A percentile compares a stretch with the other conserved stretches of the same genome.
Evolutionary conservation across 768 basidiomycete species (phyloP).

Genomic region (Royoungia palumana): DNA sequence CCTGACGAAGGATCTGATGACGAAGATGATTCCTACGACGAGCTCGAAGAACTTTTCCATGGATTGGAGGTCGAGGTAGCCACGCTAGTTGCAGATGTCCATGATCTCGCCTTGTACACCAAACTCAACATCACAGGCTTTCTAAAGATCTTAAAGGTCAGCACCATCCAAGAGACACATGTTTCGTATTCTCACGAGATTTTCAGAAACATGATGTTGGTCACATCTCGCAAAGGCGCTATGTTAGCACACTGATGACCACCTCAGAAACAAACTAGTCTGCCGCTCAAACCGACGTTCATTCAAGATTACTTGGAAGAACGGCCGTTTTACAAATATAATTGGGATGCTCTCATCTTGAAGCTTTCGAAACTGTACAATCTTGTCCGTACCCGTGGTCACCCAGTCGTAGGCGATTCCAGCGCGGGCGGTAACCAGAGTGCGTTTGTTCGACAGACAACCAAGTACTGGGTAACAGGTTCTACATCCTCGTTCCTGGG

Average conservation of each 20-base stretch:
- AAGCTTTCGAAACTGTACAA: slow-evolving; percentile 94
- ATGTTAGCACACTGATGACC: slow-evolving; percentile 7
- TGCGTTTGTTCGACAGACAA: slow-evolving; percentile 97
- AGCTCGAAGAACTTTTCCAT: slow-evolving; percentile 83
- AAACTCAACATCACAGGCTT: slow-evolving; percentile 99
- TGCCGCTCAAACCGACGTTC: slow-evolving; percentile 81
- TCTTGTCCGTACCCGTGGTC: slow-evolving; percentile 91
- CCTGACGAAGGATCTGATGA: slow-evolving; percentile 72
- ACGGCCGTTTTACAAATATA: slow-evolving; percentile 94
- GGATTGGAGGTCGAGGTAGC: slow-evolving; percentile 92
- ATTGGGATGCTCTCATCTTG: slow-evolving; percentile 94
- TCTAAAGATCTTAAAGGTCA: slow-evolving; percentile 94
- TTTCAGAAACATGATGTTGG: slow-evolving; percentile 90
- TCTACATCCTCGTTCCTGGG: neutral
- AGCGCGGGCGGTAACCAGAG: slow-evolving; percentile 94
- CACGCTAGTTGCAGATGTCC: slow-evolving; percentile 87
- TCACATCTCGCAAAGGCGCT: neutral
- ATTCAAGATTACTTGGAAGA: slow-evolving; percentile 89
- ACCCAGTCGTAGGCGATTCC: slow-evolving; percentile 91
- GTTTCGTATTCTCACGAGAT: slow-evolving; percentile 6
- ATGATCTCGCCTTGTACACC: slow-evolving; percentile 88
- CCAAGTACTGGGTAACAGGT: slow-evolving; percentile 94
- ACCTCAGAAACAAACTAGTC: slow-evolving; percentile 85
- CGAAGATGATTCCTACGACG: slow-evolving; percentile 60
- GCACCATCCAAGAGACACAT: slow-evolving; percentile 7